Base-by-base conservation (phyloP, 805 yeast species). In the Schwanniomyces vanrijiae region DNA sequence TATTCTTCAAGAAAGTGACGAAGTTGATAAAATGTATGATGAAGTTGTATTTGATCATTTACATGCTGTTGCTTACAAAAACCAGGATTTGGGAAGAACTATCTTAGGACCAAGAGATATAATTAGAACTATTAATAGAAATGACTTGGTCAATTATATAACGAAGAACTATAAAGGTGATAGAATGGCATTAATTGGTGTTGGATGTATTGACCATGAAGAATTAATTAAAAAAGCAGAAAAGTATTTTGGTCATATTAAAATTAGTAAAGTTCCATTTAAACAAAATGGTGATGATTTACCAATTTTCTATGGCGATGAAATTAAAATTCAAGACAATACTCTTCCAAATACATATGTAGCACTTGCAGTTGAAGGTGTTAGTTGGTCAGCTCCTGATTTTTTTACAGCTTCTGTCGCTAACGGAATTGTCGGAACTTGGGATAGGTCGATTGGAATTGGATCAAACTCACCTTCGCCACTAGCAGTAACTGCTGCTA, bases 21-120 rank as follows among this genome's bases (percentile, higher is more conserved):
- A 94, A 69, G 97, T 94, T 48, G 98, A 92, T 68, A 92, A 91
- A 73, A 90, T 90, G 96, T 89, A 90, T 64, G 99, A 94, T 66
- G 99, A 94, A 68, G 98, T 94, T 31, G 95, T 94, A 8, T 94
- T 94, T 66, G 99, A 94, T 69, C 96, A 95, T 67, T 73, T 94
- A 45, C 99, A 94, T 70, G 90, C 95, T 40, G 89, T 90, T 28
- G 90, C 96, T 8, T 94, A 82, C 74, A 88, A 82, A 65, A 84
- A 81, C 56, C 98, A 95, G 68, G 95, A 96, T 41, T 76, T 94
- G 51, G 99, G 99, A 22, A 84, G 97, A 71, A 95, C 99, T 7
- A 94, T 94, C 48, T 74, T 94, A 50, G 99, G 99, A 0, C 98
- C 99, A 16, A 80, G 90, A 50, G 88, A 88, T 53, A 86, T 90